A percentile compares a stretch with the other conserved stretches of the same genome.
These are phyloP conservation scores for Zygosaccharomyces kombuchaensis DNA, from an alignment of 805 yeast genomes.

Conservation along the genomic window DNA sequence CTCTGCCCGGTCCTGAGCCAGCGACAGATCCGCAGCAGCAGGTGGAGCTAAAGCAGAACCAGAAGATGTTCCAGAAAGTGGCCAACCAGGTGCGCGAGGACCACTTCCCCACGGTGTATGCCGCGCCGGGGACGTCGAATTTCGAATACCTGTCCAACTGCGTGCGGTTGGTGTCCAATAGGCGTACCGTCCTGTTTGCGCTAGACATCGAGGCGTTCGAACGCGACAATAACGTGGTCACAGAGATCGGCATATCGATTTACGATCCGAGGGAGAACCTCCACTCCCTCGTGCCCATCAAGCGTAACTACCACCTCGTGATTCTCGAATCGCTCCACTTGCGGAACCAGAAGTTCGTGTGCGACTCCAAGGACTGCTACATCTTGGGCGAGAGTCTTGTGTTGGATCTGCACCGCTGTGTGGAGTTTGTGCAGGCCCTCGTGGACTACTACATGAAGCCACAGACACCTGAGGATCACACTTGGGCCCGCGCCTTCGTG, in stretches of 20 bases:
- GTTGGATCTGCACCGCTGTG: constrained; percentile 38
- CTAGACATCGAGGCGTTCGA: constrained; percentile 60
- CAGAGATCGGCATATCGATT: constrained; percentile 56
- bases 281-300: constrained; percentile 38
- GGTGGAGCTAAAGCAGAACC: constrained; percentile 5
- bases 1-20: constrained; percentile 7
- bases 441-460: constrained; percentile 42
- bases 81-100: constrained; percentile 16
- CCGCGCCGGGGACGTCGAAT: constrained; percentile 20
- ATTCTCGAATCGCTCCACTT: constrained; percentile 41
- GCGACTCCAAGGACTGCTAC: constrained; percentile 49
- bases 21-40: constrained; percentile 4
- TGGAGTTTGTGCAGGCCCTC: constrained; percentile 39
- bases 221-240: constrained; percentile 38
- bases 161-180: constrained; percentile 21
- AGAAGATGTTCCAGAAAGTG: constrained; percentile 11
- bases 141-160: constrained; percentile 23
- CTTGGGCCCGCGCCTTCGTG: constrained; percentile 41
- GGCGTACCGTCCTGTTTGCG: constrained; percentile 38
- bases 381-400: constrained; percentile 47
- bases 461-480: constrained; percentile 23
- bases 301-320: constrained; percentile 42
- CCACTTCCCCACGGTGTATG: constrained; percentile 25
- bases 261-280: constrained; percentile 50
- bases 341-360: constrained; percentile 51